Base-by-base conservation (phyloP, 768 basidiomycete species). In the Xanthoconium purpureum region DNA sequence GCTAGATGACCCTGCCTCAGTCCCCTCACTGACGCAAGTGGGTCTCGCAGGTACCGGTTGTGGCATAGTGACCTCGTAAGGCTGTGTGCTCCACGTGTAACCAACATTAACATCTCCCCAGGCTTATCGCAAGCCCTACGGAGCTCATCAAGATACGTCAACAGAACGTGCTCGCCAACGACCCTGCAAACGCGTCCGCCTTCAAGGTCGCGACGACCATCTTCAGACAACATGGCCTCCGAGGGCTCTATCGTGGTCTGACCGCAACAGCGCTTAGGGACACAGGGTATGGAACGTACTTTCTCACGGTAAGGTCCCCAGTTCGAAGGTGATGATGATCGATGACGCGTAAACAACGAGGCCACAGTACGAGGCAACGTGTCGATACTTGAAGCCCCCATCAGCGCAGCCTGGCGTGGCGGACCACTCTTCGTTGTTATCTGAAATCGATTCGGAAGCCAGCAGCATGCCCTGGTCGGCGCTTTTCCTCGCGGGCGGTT, bases 61-160 rank as follows among this genome's bases (percentile, higher is more conserved):
- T 64, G 94, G 94, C 2, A 74, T 93, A 8, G 77, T 89, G 8
- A 84, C 86, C 15, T 85, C 92, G 90, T 93, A 68, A 66, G 90
- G 43, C 54, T 24, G 20, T 56, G 54, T 58, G 28, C 35, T 54
- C 6, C 24, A 37, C 36, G 54, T 59, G 55, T 47, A 43, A 52
- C 36, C n/a, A 14, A 39, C 6, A 8, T 18, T 29, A 36, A 11
- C n/a, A 8, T 20, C 7, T 3, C 9, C 20, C 13, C 38, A 92
- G 91, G 6, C 61, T 91, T 11, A 71, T 95, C 54, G 89, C 91
- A 3, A 86, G 89, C 2, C 93, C 94, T 0, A 89, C 86, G 9
- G 94, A 96, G 60, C 80, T 94, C 2, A 78, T 96, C 74, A 96
- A 96, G 77, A 91, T 94, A 68, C 81, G 87, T 35, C 88, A 90